Percentiles rank a stretch among this genome's conserved stretches.
Conservation (phyloP, 2,329 filamentous ascomycete species). For the Ophiocordyceps camponoti-saundersi region DNA sequence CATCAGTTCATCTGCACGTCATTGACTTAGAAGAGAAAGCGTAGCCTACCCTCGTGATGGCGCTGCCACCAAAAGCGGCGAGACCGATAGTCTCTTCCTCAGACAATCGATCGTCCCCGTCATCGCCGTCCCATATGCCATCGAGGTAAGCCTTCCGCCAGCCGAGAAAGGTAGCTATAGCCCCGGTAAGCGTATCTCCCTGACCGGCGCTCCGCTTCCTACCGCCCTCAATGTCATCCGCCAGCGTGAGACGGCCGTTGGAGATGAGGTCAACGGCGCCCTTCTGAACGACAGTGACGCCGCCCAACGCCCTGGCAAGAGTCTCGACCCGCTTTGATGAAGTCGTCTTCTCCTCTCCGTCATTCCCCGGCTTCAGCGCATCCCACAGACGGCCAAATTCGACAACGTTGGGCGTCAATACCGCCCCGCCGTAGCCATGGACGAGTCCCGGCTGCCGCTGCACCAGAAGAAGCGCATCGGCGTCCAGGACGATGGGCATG, state of each 20-base stretch:
- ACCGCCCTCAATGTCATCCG: conserved; percentile 65
- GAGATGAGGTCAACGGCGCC: conserved; percentile 68
- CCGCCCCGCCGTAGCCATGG: conserved; percentile 63
- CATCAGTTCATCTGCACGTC: not conserved
- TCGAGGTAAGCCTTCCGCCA: conserved; percentile 83
- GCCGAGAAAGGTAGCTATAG: conserved; percentile 71
- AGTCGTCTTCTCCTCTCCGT: conserved; percentile 14
- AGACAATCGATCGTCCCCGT: conserved; percentile 26
- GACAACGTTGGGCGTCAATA: conserved; percentile 88
- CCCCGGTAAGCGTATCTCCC: conserved; percentile 86
- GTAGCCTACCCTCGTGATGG: conserved; percentile 55
- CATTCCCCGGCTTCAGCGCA: conserved; percentile 42
- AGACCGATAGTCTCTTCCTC: conserved; percentile 50
- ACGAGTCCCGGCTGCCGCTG: conserved; percentile 62
- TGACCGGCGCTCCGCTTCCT: conserved; percentile 86
- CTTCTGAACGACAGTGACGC: conserved; percentile 86
- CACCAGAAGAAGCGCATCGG: conserved; percentile 70
- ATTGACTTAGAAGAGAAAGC: no score
- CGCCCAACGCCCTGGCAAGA: conserved; percentile 60
- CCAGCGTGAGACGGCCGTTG: conserved; percentile 58
- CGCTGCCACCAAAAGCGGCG: conserved; percentile 72
- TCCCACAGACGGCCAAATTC: conserved; percentile 78
- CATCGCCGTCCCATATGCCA: conserved; percentile 51
- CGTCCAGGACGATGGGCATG: conserved; percentile 78
- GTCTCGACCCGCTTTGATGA: conserved; percentile 29